Evolutionary conservation across 306 rosid species (phyloP).

Genomic region (Sesbania bispinosa): DNA sequence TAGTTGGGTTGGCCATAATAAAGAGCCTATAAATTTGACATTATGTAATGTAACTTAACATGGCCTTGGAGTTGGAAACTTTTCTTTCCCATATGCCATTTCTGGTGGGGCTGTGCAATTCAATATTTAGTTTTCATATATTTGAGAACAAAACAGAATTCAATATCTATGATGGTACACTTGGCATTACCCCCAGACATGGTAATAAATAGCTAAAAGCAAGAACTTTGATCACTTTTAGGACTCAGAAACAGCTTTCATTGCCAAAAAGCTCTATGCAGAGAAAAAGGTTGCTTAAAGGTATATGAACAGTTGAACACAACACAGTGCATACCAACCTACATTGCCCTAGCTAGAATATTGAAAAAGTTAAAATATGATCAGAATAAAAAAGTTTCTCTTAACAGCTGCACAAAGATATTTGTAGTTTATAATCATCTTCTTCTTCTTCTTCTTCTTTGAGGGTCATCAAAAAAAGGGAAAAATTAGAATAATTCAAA

Average conservation of each 20-base stretch:
- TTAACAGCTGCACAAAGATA: conserved; percentile 29
- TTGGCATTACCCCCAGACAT: conserved; percentile 59
- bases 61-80: conserved; percentile 26
- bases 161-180: conserved; percentile 33
- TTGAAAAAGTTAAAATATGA: not conserved
- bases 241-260: conserved; percentile 31
- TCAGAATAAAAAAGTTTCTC: conserved; percentile 16
- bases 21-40: conserved; percentile 29
- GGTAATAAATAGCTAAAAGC: conserved; percentile 26
- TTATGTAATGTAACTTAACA: conserved; percentile 21
- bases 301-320: conserved; percentile 18
- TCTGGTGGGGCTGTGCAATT: conserved; percentile 30
- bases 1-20: conserved; percentile 38
- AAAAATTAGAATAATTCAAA: conserved; percentile 26
- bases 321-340: conserved; percentile 19
- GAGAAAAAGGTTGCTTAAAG: conserved; percentile 23
- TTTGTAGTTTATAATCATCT: conserved; percentile 6
- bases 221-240: conserved; percentile 21
- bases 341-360: conserved; percentile 16
- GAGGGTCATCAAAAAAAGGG: conserved; percentile 17
- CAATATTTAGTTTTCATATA: conserved; percentile 9
- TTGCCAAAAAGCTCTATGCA: conserved; percentile 35
- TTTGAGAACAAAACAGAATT: conserved; percentile 8
- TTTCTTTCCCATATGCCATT: conserved; percentile 26
- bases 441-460: not conserved